phyloP scores from a whole-genome alignment of 1,139 yeast species.

The Diutina neorugosa region DNA sequence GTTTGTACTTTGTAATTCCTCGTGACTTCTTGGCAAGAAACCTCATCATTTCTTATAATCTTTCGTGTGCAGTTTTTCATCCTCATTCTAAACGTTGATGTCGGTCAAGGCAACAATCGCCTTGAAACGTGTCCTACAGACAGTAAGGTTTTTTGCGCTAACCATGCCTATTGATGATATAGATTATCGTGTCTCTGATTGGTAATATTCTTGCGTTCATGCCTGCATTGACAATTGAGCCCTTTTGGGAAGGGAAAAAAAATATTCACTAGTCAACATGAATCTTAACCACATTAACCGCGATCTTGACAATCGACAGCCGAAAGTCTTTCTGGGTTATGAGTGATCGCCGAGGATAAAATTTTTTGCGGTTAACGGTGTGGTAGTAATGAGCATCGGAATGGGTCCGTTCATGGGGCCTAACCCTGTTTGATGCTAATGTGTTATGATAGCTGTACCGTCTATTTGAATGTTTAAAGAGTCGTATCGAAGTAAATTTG shows the following conservation, averaged over 20 bases:
- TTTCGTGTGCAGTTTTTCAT: too few species aligned
- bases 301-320: not conserved
- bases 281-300: not conserved
- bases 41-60: too few species aligned
- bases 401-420: not conserved
- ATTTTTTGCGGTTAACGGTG: not conserved
- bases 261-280: not conserved
- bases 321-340: not conserved
- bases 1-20: too few species aligned
- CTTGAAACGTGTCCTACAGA: too few species aligned
- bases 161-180: too few species aligned
- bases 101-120: too few species aligned
- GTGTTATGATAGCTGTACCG: not conserved
- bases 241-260: not conserved
- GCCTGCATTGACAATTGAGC: not conserved
- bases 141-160: too few species aligned
- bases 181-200: too few species aligned
- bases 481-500: not conserved
- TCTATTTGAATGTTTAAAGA: not conserved
- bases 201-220: too few species aligned
- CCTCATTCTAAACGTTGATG: too few species aligned
- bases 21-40: too few species aligned
- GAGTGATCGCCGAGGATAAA: not conserved
- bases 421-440: not conserved
- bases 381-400: not conserved